Base-by-base conservation (phyloP, 176 grass and related monocot genomes). In the Aegilops speltoides region DNA sequence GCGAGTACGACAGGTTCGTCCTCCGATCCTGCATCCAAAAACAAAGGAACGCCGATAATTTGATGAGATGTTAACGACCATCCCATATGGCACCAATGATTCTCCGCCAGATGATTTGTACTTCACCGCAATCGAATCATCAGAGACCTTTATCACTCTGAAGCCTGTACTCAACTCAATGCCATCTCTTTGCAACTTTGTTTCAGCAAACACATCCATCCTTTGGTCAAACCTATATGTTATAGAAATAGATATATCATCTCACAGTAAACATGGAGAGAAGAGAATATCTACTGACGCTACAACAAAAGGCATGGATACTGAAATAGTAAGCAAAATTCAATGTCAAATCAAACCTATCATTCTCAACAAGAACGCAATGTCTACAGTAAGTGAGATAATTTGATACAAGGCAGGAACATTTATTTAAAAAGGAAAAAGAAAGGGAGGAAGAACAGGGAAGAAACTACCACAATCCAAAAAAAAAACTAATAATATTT, bases 151-250 rank as follows among this genome's bases (percentile, higher is more conserved):
- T 69, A 90, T 76, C n/a, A 98, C 96, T 80, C 92, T 89, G 69
- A 84, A 94, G 34, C 92, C 89, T 40, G 93, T 98, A 67, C 29
- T 64, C 76, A 98, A 76, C 81, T 95, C 88, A 14, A 98, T 98
- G 12, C 96, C 91, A 86, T 95, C 90, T 85, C 93, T 95, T 78
- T 64, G 86, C 64, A 98, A 95, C 71, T 98, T 98, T 5, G 37
- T 80, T 94, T 94, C 93, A 52, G 96, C 93, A 91, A 95, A 98
- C 31, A 37, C 1, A 82, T 89, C 77, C 52, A 98, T 94, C 76
- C 93, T 90, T 89, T 40, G 8, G 38, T 40, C 8, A 40, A 40
- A 40, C 38, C 8, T 89, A 34, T 56, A 40, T 40, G 8, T 10
- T 40, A 40, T 40, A 10, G 23, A 81, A 74, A 76, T 29, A 60